phyloP scores from a whole-genome alignment of 2,329 filamentous ascomycete species.

The Hymenoscyphus albidus region DNA sequence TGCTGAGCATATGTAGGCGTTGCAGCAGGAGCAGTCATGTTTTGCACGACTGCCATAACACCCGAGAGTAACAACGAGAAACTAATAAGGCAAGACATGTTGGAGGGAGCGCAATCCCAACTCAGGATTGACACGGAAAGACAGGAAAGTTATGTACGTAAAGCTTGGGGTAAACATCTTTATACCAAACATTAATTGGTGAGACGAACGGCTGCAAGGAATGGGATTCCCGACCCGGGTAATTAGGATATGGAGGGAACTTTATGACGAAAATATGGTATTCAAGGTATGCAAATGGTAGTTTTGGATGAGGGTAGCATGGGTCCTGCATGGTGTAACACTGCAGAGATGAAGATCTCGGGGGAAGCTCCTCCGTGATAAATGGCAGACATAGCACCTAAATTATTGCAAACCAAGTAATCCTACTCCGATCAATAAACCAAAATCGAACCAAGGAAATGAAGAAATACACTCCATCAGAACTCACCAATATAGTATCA shows the following conservation, averaged over 20 bases:
- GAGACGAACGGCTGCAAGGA: conserved; percentile 2
- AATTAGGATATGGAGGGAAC: background rate
- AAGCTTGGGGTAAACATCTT: background rate
- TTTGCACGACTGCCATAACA: conserved; percentile 3
- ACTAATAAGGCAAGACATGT: background rate
- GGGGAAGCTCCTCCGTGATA: conserved; percentile 7
- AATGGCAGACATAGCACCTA: conserved; percentile 3
- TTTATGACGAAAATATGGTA: background rate
- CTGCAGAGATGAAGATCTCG: conserved; percentile 2
- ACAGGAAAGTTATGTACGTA: background rate
- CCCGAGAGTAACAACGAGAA: conserved; percentile 4
- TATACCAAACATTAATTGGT: background rate
- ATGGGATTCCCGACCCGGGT: background rate
- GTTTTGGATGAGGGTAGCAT: background rate
- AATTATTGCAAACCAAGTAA: background rate
- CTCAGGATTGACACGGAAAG: background rate
- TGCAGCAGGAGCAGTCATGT: background rate
- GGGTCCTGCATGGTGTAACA: conserved; percentile 3
- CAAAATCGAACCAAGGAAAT: no score
- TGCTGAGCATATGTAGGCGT: conserved; percentile 12
- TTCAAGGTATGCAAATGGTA: background rate
- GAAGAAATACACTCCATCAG: no score
- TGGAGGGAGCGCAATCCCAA: background rate
- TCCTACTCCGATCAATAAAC: no score
- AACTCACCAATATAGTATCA: background rate